These are phyloP conservation scores for Phyllosticta paracitricarpa DNA, from an alignment of 2,329 filamentous ascomycete genomes.

Conservation along the genomic window DNA sequence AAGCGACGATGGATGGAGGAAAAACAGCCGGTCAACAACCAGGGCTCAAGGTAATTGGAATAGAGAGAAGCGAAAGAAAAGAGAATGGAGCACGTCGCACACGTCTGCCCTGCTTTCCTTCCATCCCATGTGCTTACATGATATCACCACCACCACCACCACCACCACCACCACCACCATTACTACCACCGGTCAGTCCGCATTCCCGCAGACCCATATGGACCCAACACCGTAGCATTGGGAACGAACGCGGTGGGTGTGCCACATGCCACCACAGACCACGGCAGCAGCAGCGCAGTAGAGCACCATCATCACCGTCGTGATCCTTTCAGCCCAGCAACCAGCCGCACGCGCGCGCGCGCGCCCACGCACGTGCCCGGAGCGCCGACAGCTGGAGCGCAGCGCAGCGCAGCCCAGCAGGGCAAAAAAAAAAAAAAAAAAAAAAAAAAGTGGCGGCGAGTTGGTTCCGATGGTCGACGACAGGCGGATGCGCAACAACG, in stretches of 20 bases:
- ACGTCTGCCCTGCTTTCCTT: background rate
- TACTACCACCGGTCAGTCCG: background rate
- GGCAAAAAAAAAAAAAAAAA: too few relatives aligned
- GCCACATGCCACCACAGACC: background rate
- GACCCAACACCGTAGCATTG: background rate
- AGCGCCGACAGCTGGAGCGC: background rate
- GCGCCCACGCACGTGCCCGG: background rate
- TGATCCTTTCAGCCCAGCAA: background rate
- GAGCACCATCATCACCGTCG: background rate
- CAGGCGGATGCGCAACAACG: background rate
- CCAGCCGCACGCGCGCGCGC: background rate
- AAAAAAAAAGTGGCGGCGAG: background rate
- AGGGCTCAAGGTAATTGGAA: too few relatives aligned
- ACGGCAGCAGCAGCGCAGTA: background rate
- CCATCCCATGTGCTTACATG: too few relatives aligned
- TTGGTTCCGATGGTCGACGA: background rate
- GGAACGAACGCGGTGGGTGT: background rate
- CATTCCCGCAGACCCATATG: background rate
- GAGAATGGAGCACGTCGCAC: background rate
- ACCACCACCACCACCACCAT: background rate
- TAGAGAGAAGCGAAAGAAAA: background rate
- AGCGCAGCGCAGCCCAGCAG: too few relatives aligned
- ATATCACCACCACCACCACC: background rate
- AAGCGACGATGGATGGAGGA: too few relatives aligned
- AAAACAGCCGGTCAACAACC: too few relatives aligned